Evolutionary conservation across 352 stramenopile species (phyloP).

Genomic region (Globisporangium iwayamae): DNA sequence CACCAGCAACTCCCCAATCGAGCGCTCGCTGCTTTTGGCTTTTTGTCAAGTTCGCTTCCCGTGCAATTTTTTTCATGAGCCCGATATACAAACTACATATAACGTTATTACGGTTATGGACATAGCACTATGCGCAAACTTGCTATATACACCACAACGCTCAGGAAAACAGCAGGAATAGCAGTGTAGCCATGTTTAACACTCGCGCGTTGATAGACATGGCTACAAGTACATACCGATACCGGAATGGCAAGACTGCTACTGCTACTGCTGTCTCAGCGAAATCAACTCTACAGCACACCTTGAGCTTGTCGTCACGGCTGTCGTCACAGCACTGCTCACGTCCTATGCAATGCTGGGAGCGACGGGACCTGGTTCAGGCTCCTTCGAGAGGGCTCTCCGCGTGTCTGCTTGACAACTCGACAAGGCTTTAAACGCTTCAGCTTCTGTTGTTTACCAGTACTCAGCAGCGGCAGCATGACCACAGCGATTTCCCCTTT

Average conservation of each 20-base stretch:
- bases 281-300: background rate
- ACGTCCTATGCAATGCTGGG: background rate
- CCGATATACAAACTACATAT: background rate
- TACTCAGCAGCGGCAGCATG: background rate
- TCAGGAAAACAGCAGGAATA: background rate
- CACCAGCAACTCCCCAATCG: too few relatives aligned
- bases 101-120: background rate
- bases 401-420: background rate
- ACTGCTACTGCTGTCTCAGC: too few relatives aligned
- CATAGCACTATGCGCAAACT: background rate
- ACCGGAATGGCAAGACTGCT: background rate
- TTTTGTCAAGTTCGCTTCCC: too few relatives aligned
- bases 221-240: background rate
- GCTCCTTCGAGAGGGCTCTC: background rate
- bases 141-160: background rate
- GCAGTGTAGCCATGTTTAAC: background rate
- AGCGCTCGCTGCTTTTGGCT: too few relatives aligned
- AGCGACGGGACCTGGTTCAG: conserved; percentile 9
- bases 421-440: background rate
- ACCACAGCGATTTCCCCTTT: background rate
- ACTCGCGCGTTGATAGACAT: background rate
- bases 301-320: background rate
- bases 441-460: background rate
- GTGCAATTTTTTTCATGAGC: too few relatives aligned
- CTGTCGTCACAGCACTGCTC: background rate